Conservation (phyloP, 495 filamentous ascomycete genomes). For the Tuber melanosporum region DNA sequence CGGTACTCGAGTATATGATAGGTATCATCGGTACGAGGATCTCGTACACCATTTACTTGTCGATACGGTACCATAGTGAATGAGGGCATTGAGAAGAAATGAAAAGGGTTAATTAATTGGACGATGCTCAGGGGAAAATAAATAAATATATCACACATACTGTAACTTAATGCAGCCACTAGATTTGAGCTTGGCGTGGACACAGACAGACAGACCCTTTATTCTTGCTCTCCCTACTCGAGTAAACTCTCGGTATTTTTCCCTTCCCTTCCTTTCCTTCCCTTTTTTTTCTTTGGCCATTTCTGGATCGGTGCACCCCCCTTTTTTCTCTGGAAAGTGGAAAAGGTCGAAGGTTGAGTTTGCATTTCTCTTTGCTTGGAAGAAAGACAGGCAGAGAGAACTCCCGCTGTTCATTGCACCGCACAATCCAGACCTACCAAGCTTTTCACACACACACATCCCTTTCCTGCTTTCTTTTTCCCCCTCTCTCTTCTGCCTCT, state of each 20-base stretch:
- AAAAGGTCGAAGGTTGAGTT: neutral
- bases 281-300: neutral
- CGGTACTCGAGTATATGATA: neutral
- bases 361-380: neutral
- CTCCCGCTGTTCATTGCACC: neutral
- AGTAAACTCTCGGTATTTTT: neutral
- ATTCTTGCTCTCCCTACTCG: neutral
- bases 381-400: neutral
- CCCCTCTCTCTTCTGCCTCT: slow-evolving; percentile 22
- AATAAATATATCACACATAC: neutral
- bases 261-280: neutral
- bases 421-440: neutral
- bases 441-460: neutral
- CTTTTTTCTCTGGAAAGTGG: neutral
- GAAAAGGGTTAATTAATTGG: neutral
- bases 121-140: neutral
- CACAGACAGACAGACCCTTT: neutral
- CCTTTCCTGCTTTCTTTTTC: slow-evolving; percentile 21
- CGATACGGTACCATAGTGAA: neutral
- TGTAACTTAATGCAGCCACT: neutral
- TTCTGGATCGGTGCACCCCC: neutral
- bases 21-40: neutral
- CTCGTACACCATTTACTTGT: neutral
- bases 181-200: neutral
- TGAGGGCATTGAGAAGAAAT: neutral